Base-by-base conservation (phyloP, 768 basidiomycete genomes). In the Leucosporidium scottii region DNA sequence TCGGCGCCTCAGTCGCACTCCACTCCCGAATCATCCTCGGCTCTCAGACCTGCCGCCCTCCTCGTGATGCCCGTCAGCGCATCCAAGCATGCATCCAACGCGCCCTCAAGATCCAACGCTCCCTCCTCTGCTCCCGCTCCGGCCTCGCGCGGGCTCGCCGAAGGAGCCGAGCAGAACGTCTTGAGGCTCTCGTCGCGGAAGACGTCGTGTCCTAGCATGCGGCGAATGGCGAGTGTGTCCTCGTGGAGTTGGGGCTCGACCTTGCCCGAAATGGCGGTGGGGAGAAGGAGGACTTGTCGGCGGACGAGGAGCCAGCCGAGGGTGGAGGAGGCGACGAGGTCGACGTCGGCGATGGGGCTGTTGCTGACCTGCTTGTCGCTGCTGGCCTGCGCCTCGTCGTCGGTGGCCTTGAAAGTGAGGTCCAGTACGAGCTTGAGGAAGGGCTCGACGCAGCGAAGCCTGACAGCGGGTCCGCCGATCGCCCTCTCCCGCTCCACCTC, bases 221-320 rank as follows among this genome's bases (percentile, higher is more conserved):
- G 44, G 1, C 71, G 53, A 2, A 63, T n/a, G 27, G 62, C 49
- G 18, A 72, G 61, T 31, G 71, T 61, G 3, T 30, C 57, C 4
- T 62, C 54, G 50, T 68, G 67, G 21, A 69, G 51, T 1, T 55
- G 39, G 4, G 62, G 34, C 25, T 63, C 57, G 23, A 49, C 54
- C 44, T 72, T 61, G 55, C 25, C 48, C 17, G 5, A 31, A n/a
- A 13, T 13, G 60, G 20, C 20, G 34, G 47, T 21, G 56, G 49
- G 31, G 60, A 34, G 9, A 54, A 59, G 25, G 34, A 48, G 31
- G 47, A 54, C 20, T 44, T 53, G 31, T 21, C 60, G 59, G n/a
- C 71, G 67, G 7, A 68, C 61, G 54, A 60, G 25, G 25, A 72
- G 62, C 71, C 71, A 72, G 8, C 49, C 50, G 30, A 72, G 54